phyloP scores from a whole-genome alignment of 2,329 filamentous ascomycete species.

The Diaporthe longicolla region DNA sequence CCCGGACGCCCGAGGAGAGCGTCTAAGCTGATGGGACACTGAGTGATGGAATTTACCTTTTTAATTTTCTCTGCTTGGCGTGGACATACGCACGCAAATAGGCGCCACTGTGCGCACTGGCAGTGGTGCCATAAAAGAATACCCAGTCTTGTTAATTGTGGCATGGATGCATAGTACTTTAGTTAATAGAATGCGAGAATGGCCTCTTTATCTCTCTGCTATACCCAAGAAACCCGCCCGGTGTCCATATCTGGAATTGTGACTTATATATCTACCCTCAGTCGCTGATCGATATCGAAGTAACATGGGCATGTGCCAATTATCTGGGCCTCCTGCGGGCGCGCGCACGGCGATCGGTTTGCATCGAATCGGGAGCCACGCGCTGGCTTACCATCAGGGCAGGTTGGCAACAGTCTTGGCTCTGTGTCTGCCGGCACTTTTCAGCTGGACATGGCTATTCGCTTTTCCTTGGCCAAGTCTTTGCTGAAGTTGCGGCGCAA shows the following conservation, averaged over 20 bases:
- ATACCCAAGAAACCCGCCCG: not conserved
- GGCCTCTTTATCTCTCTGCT: not conserved
- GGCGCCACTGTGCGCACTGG: not conserved
- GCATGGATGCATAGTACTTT: conserved; percentile 9
- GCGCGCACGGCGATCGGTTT: conserved; percentile 10
- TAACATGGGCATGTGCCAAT: not conserved
- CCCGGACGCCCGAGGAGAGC: conserved; percentile 32
- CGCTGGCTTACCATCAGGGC: too few species aligned
- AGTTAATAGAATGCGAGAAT: conserved; percentile 25
- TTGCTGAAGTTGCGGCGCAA: too few species aligned
- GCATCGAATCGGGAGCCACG: not conserved
- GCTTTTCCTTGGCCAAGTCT: too few species aligned
- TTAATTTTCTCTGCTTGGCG: not conserved
- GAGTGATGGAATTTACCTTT: not conserved
- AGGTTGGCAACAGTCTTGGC: not conserved
- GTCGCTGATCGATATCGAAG: not conserved
- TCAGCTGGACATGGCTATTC: too few species aligned
- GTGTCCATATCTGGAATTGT: not conserved
- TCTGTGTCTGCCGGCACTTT: conserved; percentile 1
- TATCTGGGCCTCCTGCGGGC: not conserved
- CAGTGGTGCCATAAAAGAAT: conserved; percentile 13
- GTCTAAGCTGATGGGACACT: not conserved
- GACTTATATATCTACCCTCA: not conserved
- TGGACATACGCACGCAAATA: not conserved
- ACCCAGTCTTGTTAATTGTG: conserved; percentile 7